Evolutionary conservation across 345 rosid genomes (phyloP).

Genomic region (Capsella bursapastoris): DNA sequence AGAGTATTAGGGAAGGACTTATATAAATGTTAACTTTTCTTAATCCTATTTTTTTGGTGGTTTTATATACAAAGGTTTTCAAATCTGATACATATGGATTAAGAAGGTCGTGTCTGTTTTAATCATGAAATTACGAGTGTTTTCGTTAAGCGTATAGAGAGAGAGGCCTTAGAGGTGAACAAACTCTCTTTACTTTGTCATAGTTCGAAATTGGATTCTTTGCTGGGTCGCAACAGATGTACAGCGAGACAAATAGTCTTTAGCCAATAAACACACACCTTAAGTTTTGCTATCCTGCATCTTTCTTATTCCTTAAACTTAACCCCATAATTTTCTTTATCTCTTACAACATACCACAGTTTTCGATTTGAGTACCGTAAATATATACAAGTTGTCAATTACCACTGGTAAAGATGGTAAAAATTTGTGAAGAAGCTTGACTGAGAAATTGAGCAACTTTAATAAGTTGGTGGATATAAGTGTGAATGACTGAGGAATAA

Average conservation of each 20-base stretch:
- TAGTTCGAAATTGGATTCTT: not conserved
- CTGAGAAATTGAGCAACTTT: not conserved
- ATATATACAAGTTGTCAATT: no score
- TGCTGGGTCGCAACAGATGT: not conserved
- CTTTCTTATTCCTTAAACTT: not conserved
- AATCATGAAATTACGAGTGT: not conserved
- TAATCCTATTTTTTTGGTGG: not conserved
- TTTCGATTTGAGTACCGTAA: no score
- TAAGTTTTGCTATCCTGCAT: not conserved
- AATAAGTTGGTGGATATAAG: conserved; percentile 12
- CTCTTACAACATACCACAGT: not conserved
- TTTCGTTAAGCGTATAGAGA: no score
- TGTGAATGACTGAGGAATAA: not conserved
- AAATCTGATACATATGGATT: not conserved
- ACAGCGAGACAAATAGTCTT: not conserved
- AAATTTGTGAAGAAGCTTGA: not conserved
- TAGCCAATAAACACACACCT: not conserved
- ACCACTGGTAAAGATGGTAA: not conserved
- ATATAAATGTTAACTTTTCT: not conserved
- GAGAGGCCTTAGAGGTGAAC: no score
- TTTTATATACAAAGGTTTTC: conserved; percentile 14
- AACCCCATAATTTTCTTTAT: not conserved
- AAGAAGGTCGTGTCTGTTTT: conserved; percentile 2
- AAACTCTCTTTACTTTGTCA: no score
- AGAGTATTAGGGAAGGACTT: not conserved